A percentile compares a stretch with the other conserved stretches of the same genome.
phyloP scores from a whole-genome alignment of 495 filamentous ascomycete species.

The Staphylotrichum tortipilum region DNA sequence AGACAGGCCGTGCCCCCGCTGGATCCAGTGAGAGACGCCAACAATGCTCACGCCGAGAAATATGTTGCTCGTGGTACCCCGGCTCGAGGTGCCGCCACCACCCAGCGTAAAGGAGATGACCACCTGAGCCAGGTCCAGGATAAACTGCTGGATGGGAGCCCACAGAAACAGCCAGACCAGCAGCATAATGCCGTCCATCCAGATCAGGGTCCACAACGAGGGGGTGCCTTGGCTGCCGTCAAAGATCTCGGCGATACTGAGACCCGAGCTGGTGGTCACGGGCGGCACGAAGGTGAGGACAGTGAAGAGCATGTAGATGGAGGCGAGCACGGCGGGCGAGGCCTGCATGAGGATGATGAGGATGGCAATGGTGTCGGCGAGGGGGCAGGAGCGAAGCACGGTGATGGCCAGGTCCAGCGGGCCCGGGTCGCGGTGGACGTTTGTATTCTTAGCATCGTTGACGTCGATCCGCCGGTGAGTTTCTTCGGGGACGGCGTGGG shows the following conservation, averaged over 20 bases:
- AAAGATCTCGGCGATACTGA: conserved; percentile 44
- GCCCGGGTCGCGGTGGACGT: conserved; percentile 52
- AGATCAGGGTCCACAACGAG: conserved; percentile 70
- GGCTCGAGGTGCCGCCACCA: conserved; percentile 71
- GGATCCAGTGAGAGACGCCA: conserved; percentile 56
- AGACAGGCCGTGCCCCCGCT: conserved; percentile 39
- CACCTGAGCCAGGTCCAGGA: conserved; percentile 89
- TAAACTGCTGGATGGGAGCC: conserved; percentile 78
- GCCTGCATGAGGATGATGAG: conserved; percentile 94
- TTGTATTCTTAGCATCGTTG: conserved; percentile 57
- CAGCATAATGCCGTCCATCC: conserved; percentile 73
- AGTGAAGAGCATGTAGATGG: conserved; percentile 90
- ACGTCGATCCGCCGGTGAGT: conserved; percentile 54
- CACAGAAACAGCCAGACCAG: conserved; percentile 84
- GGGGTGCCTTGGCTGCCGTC: conserved; percentile 50
- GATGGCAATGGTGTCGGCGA: conserved; percentile 94
- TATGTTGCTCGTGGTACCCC: conserved; percentile 61
- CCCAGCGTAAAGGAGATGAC: conserved; percentile 91
- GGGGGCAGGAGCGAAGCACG: conserved; percentile 81
- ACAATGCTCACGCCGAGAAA: conserved; percentile 77
- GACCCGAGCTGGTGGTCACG: conserved; percentile 46
- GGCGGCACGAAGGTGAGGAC: conserved; percentile 88
- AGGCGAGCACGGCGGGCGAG: conserved; percentile 80
- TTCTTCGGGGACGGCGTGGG: conserved; percentile 34
- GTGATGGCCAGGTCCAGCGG: conserved; percentile 68